Conservation (phyloP, 352 stramenopile species). For the Aphanomyces euteiches region DNA sequence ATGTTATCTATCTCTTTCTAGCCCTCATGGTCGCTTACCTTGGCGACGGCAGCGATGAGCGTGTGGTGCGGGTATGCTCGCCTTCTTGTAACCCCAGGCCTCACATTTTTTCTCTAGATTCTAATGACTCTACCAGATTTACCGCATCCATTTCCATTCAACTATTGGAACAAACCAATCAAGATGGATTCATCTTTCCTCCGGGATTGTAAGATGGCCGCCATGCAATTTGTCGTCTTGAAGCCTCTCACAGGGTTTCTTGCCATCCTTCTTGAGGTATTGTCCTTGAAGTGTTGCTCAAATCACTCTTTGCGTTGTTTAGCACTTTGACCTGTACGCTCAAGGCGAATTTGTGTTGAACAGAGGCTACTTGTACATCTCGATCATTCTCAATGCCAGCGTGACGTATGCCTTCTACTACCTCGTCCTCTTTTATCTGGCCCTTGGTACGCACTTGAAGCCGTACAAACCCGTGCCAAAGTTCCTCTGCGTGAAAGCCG, state of each 20-base stretch:
- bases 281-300: slow-evolving; percentile 38
- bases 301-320: slow-evolving; percentile 1
- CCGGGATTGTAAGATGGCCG: slow-evolving; percentile 91
- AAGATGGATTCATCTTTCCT: slow-evolving; percentile 86
- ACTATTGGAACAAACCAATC: slow-evolving; percentile 55
- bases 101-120: slow-evolving; percentile 30
- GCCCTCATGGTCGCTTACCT: slow-evolving; percentile 95
- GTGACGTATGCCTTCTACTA: slow-evolving; percentile 97
- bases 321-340: slow-evolving; percentile 67
- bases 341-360: slow-evolving; percentile 81
- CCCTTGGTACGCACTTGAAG: slow-evolving; percentile 82
- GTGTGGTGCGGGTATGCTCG: slow-evolving; percentile 48
- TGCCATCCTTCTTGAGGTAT: slow-evolving; percentile 75
- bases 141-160: slow-evolving; percentile 74
- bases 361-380: slow-evolving; percentile 89
- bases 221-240: slow-evolving; percentile 95
- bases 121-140: slow-evolving; percentile 59
- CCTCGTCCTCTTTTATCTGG: slow-evolving; percentile 96
- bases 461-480: slow-evolving; percentile 96
- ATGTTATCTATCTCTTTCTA: slow-evolving; percentile 98
- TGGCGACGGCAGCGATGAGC: slow-evolving; percentile 87
- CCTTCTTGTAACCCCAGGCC: slow-evolving; percentile 35
- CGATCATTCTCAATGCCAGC: slow-evolving; percentile 92
- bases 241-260: slow-evolving; percentile 89
- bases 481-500: slow-evolving; percentile 98